phyloP scores from a whole-genome alignment of 2,329 filamentous ascomycete species.

The Botrytis paeoniae region DNA sequence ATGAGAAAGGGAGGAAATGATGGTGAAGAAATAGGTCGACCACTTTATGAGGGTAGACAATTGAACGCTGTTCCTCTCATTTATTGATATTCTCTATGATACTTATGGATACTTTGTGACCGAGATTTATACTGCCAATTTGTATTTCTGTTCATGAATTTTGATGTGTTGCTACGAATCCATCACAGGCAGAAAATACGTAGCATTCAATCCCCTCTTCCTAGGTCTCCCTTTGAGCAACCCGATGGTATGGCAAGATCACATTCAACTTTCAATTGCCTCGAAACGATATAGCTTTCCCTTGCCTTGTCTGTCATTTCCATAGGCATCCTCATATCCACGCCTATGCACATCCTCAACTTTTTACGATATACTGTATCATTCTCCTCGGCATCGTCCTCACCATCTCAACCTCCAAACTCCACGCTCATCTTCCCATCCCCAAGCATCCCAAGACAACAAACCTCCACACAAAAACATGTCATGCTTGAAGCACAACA shows the following conservation, averaged over 20 bases:
- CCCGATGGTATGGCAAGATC: neutral
- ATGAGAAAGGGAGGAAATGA: conserved; percentile 16
- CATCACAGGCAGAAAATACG: neutral
- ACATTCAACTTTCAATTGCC: neutral
- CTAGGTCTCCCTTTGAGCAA: neutral
- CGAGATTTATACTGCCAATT: neutral
- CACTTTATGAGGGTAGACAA: conserved; percentile 14
- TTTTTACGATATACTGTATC: neutral
- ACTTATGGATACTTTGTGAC: neutral
- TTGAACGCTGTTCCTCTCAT: conserved; percentile 17
- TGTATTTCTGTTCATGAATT: neutral
- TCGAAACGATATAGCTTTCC: neutral
- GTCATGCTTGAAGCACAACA: neutral
- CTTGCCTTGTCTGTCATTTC: neutral
- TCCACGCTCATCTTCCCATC: neutral
- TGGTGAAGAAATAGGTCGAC: conserved; percentile 12
- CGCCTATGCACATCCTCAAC: neutral
- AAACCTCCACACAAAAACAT: neutral
- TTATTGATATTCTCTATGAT: neutral
- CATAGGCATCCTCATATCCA: neutral
- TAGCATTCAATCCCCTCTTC: neutral
- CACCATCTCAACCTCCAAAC: neutral
- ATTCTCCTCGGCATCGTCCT: neutral
- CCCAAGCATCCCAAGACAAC: neutral
- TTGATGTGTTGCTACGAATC: neutral